Evolutionary conservation across 1,284 basidiomycete species (phyloP), one percentile per base, ranked within the genome.

Genomic region (Fomitopsis pinicola): DNA sequence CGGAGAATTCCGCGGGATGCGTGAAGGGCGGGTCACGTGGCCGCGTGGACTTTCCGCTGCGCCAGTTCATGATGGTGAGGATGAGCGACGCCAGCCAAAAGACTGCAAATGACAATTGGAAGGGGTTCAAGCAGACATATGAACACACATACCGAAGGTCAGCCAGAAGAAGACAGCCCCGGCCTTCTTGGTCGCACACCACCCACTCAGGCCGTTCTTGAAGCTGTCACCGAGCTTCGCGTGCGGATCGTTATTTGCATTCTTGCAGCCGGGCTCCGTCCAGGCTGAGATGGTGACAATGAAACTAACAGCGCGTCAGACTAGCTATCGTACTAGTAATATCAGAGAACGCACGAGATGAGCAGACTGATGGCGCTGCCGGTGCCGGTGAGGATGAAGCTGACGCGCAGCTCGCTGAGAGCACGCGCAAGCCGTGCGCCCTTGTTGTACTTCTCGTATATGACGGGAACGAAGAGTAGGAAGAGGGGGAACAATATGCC

Each of bases 131-230:
- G 28, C 5, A 30, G 9, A 53, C 9, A 2, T 38, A 38, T 35
- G n/a, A 40, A 17, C 6, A 38, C 2, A 72, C 73, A 57, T 63
- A 89, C 88, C 80, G 59, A 91, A 89, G 1, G 83, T 78, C n/a
- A 94, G 73, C 94, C 94, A 95, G 72, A 94, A 89, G 75, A 97
- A 95, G 58, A 95, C 84, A 7, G 85, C 84, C 0, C 83, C 91
- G 3, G 94, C 94, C 70, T 93, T 94, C 77, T 96, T 95, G 7
- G 94, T 95, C 64, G 80, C 85, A 74, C 94, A 97, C 90, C 91
- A 96, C 1, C 88, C 85, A 12, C 80, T 73, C 6, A 97, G 78
- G 7, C 79, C 91, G 12, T 80, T 80, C 67, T 83, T 83, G 73
- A 89, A 97, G 59, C 76, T 81, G 55, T 88, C 81, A 9, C 92